A percentile compares a stretch with the other conserved stretches of the same genome.
phyloP scores from a whole-genome alignment of 352 stramenopile species.

The Phytophthora hibernalis region DNA sequence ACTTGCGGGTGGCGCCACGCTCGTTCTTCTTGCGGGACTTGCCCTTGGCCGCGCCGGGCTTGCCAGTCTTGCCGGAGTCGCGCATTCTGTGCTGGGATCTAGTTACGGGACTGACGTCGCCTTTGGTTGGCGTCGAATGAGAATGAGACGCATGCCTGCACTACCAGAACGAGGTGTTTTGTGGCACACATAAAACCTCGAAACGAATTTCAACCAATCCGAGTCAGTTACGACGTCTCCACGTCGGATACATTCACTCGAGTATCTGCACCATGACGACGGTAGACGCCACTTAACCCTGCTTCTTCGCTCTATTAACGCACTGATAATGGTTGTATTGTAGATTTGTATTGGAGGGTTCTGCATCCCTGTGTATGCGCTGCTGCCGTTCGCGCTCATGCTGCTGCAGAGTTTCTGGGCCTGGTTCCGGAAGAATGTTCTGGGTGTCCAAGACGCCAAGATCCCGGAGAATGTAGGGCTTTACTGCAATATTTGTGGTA shows the following conservation, averaged over 20 bases:
- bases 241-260: neutral
- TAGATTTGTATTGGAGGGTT: constrained; percentile 86
- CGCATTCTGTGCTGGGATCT: constrained; percentile 44
- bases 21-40: constrained; percentile 76
- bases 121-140: constrained; percentile 33
- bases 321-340: neutral
- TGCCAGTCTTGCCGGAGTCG: constrained; percentile 49
- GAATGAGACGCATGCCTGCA: constrained; percentile 12
- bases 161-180: constrained; percentile 28
- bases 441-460: constrained; percentile 59
- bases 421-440: constrained; percentile 72
- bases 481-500: neutral
- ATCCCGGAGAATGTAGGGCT: constrained; percentile 55
- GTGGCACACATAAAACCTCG: constrained; percentile 4
- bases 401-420: constrained; percentile 72
- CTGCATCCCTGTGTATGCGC: constrained; percentile 80
- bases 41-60: constrained; percentile 59
- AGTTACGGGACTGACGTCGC: neutral
- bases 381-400: constrained; percentile 78
- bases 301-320: neutral
- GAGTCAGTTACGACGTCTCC: too few species aligned
- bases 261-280: constrained; percentile 34
- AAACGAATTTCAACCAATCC: neutral
- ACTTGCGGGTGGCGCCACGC: constrained; percentile 77
- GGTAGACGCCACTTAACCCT: constrained; percentile 18